Evolutionary conservation across 2,329 filamentous ascomycete genomes (phyloP), one percentile per base, ranked within the genome.

Genomic region (Fonsecaea multimorphosa): DNA sequence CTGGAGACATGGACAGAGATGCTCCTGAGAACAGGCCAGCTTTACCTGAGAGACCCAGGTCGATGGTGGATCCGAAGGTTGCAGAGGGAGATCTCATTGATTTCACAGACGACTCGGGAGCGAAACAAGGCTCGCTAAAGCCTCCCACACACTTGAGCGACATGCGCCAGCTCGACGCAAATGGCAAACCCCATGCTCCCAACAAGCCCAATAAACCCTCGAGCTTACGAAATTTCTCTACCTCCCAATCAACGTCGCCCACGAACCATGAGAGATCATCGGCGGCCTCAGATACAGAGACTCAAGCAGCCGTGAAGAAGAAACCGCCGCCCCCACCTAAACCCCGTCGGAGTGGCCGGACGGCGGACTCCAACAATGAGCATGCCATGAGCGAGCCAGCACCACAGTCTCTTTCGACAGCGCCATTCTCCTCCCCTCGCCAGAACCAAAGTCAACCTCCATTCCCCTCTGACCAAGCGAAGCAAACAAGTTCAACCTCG

Each of bases 121-220:
- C 72, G 7, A 70, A 64, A 14, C 69, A 72, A 19, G 67, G 66
- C 29, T 27, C 69, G 9, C 72, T 44, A 16, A 67, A 52, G 58
- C 29, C 61, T 5, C 65, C 46, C 22, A 32, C 58, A 1, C 63
- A 56, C 29, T 38, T 32, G 12, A 61, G 66, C 7, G 70, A 67
- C 49, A 31, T 71, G 64, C 60, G 55, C 12, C 58, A 67, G 27
- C 62, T 70, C 4, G 63, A 63, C 12, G 55, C 38, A 44, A 68
- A 67, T 22, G 68, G 61, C n/a, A 70, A 69, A 59, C 63, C 63
- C 31, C 55, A 61, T 65, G 44, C 78, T 16, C 81, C 80, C n/a
- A 69, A 73, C 3, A 79, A 79, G 67, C 81, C 81, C 31, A 76
- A 75, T 12, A 83, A 82, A 68, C 81, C 80, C 54, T 77, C 75